Percentiles rank a stretch among this genome's conserved stretches.
phyloP scores from a whole-genome alignment of 352 stramenopile species.

The Phytophthora hibernalis region DNA sequence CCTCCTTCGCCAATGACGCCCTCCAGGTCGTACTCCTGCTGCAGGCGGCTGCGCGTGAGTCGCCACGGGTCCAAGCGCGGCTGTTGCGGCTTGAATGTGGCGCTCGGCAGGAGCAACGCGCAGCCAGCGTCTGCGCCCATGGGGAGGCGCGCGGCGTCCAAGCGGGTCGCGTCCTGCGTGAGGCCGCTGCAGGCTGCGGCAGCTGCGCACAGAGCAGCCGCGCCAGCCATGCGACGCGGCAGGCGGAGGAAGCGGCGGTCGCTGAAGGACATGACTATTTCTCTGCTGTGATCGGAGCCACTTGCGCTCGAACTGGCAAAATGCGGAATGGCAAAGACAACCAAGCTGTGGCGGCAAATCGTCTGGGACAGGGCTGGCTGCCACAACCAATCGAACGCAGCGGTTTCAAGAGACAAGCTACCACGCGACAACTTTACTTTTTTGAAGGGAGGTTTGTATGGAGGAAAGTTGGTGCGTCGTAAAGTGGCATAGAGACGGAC shows the following conservation, averaged over 20 bases:
- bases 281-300: too few relatives aligned
- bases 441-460: neutral
- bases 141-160: slow-evolving; percentile 17
- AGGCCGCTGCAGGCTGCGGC: slow-evolving; percentile 19
- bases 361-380: slow-evolving; percentile 1
- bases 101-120: slow-evolving; percentile 18
- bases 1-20: slow-evolving; percentile 59
- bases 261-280: slow-evolving; percentile 24
- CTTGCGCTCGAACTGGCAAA: slow-evolving; percentile 18
- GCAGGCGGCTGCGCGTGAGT: slow-evolving; percentile 30
- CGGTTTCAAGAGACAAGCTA: slow-evolving; percentile 11
- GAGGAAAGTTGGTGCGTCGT: neutral
- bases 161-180: slow-evolving; percentile 13
- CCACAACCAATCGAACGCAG: slow-evolving; percentile 14
- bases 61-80: slow-evolving; percentile 25
- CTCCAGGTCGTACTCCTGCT: slow-evolving; percentile 55
- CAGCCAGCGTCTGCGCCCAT: slow-evolving; percentile 12
- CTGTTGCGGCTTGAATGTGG: slow-evolving; percentile 21
- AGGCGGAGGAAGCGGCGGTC: slow-evolving; percentile 33
- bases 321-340: slow-evolving; percentile 34
- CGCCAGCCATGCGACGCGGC: slow-evolving; percentile 31
- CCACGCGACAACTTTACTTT: neutral
- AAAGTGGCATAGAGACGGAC: slow-evolving; percentile 22
- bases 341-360: neutral
- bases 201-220: slow-evolving; percentile 28